A percentile compares a stretch with the other conserved stretches of the same genome.
Evolutionary conservation across 208 protist genomes (phyloP).

Genomic region (Acanthamoeba sp.): DNA sequence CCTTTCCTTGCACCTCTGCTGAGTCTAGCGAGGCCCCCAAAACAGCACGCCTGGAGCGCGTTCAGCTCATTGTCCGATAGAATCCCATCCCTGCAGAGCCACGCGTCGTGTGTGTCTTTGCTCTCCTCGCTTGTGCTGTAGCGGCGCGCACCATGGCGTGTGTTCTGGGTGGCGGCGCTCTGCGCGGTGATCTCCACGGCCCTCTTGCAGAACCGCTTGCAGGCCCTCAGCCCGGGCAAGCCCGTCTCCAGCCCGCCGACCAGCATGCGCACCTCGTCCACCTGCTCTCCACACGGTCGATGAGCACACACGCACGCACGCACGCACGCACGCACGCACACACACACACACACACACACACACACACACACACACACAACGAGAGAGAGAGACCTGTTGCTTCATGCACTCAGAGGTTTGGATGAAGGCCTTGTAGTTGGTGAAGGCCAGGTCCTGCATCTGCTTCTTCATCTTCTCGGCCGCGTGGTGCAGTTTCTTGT

Average conservation of each 20-base stretch:
- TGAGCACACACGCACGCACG: background rate
- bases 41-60: slow-evolving; percentile 60
- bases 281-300: background rate
- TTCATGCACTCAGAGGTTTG: slow-evolving; percentile 76
- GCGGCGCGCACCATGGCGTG: slow-evolving; percentile 20
- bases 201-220: slow-evolving; percentile 53
- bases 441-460: slow-evolving; percentile 76
- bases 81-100: slow-evolving; percentile 27
- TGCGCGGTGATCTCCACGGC: slow-evolving; percentile 38
- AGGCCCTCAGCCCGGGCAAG: slow-evolving; percentile 47
- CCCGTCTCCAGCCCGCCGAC: slow-evolving; percentile 6
- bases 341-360: background rate
- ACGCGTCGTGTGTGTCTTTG: too few species aligned
- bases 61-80: slow-evolving; percentile 55
- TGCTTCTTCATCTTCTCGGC: slow-evolving; percentile 66
- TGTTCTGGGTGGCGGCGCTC: slow-evolving; percentile 10
- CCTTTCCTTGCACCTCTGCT: slow-evolving; percentile 46
- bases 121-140: background rate
- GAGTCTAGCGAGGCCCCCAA: slow-evolving; percentile 29
- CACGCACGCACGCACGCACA: background rate
- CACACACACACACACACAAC: background rate
- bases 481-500: slow-evolving; percentile 18
- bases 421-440: slow-evolving; percentile 80
- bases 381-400: slow-evolving; percentile 14
- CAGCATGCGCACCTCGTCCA: slow-evolving; percentile 44